These are phyloP conservation scores for Musa beccarii DNA, from an alignment of 176 grass and related monocot genomes.

Conservation along the genomic window DNA sequence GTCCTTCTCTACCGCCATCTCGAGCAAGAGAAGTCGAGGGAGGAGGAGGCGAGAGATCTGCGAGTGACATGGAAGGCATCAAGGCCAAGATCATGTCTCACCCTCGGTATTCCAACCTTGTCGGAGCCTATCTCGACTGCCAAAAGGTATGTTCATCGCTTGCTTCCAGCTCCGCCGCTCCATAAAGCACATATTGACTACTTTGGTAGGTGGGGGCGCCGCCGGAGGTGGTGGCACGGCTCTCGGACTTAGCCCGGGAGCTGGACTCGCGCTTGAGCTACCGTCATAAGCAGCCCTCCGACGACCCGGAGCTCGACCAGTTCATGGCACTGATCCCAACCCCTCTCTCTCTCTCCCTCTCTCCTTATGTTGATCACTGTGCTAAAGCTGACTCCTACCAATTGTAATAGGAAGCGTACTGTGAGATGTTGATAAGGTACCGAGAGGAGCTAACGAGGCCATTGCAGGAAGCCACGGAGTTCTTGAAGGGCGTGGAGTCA, in stretches of 20 bases:
- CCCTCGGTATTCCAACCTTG: constrained; percentile 54
- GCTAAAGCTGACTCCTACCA: not conserved
- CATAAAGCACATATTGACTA: constrained; percentile 19
- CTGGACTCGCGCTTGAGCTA: constrained; percentile 32
- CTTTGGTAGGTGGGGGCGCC: constrained; percentile 58
- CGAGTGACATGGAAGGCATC: constrained; percentile 21
- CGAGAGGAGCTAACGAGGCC: constrained; percentile 55
- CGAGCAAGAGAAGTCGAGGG: constrained; percentile 5
- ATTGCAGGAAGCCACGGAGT: constrained; percentile 59
- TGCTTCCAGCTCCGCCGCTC: not conserved
- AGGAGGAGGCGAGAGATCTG: not conserved
- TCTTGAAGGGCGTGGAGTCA: constrained; percentile 61
- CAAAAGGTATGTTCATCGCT: constrained; percentile 37
- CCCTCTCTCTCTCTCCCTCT: not conserved
- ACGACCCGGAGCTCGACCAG: constrained; percentile 80
- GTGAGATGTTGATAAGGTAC: constrained; percentile 49
- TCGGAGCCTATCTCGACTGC: constrained; percentile 70
- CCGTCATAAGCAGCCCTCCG: constrained; percentile 2
- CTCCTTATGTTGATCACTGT: not conserved
- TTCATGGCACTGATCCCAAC: constrained; percentile 48
- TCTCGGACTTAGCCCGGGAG: constrained; percentile 39
- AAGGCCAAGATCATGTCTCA: constrained; percentile 82
- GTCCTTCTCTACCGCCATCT: not conserved
- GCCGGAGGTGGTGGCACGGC: constrained; percentile 39
- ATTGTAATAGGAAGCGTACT: constrained; percentile 37